Percentiles rank a stretch among this genome's conserved stretches.
Evolutionary conservation across 2,329 filamentous ascomycete genomes (phyloP).

Genomic region (Alternaria panax): DNA sequence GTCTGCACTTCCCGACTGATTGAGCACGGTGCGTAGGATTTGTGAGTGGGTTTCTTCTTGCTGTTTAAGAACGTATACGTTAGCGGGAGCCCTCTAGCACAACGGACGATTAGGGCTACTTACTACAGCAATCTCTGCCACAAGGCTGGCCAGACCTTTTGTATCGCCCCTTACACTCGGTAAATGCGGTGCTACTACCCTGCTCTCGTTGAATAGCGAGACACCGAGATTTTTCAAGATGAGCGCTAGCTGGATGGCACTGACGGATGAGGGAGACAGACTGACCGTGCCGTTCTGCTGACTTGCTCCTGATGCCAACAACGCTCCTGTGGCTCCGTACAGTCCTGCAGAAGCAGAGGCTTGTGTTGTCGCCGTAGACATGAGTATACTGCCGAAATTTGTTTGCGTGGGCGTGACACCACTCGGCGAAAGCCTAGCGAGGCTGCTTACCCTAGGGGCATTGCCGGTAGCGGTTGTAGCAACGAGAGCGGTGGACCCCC

Average conservation of each 20-base stretch:
- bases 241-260: conserved; percentile 7
- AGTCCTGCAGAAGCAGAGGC: not conserved
- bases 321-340: not conserved
- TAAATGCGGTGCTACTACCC: not conserved
- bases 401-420: not conserved
- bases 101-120: not conserved
- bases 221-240: conserved; percentile 13
- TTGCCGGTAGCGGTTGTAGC: not conserved
- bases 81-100: not conserved
- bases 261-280: conserved; percentile 5
- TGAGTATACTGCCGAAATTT: not conserved
- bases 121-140: conserved; percentile 4
- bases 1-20: not conserved
- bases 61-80: not conserved
- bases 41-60: not conserved
- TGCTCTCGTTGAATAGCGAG: conserved; percentile 7
- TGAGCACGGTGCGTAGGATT: not conserved
- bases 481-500: not conserved
- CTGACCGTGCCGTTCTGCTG: conserved; percentile 1
- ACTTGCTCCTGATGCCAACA: not conserved
- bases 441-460: not conserved
- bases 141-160: not conserved
- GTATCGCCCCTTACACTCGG: not conserved
- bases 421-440: not conserved
- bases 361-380: not conserved